Conservation (phyloP, 1,284 basidiomycete species). For the Austroboletus niveus region DNA sequence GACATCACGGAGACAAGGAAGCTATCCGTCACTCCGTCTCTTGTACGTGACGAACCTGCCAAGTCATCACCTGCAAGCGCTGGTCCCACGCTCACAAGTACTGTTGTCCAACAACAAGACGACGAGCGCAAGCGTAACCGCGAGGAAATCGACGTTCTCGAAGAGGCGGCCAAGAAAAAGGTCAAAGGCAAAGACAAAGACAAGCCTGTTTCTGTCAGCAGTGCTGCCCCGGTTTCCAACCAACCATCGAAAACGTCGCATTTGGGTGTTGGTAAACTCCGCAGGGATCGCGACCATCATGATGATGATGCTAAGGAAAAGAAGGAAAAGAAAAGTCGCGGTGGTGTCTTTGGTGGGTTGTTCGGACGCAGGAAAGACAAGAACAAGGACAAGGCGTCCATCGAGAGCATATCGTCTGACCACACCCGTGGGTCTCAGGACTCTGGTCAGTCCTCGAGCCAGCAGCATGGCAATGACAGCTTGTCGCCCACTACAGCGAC, state of each 20-base stretch:
- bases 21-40: constrained; percentile 72
- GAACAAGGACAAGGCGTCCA: constrained; percentile 60
- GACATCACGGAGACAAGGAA: constrained; percentile 67
- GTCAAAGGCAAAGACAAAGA: constrained; percentile 31
- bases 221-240: constrained; percentile 34
- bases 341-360: constrained; percentile 66
- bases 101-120: constrained; percentile 50
- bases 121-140: constrained; percentile 57
- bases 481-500: constrained; percentile 49
- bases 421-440: constrained; percentile 37
- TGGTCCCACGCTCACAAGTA: constrained; percentile 46
- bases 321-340: constrained; percentile 61
- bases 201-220: constrained; percentile 34
- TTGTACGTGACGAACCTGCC: constrained; percentile 56
- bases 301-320: constrained; percentile 61
- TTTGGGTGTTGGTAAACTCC: constrained; percentile 50
- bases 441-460: constrained; percentile 43
- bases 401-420: constrained; percentile 46
- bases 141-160: constrained; percentile 58
- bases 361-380: constrained; percentile 80
- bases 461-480: constrained; percentile 33
- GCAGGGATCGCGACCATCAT: constrained; percentile 57
- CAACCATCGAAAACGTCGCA: constrained; percentile 27
- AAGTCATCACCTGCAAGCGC: constrained; percentile 15
- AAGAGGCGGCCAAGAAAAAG: constrained; percentile 59